Conservation (phyloP, 1,284 basidiomycete genomes). For the Amylostereum areolatum region DNA sequence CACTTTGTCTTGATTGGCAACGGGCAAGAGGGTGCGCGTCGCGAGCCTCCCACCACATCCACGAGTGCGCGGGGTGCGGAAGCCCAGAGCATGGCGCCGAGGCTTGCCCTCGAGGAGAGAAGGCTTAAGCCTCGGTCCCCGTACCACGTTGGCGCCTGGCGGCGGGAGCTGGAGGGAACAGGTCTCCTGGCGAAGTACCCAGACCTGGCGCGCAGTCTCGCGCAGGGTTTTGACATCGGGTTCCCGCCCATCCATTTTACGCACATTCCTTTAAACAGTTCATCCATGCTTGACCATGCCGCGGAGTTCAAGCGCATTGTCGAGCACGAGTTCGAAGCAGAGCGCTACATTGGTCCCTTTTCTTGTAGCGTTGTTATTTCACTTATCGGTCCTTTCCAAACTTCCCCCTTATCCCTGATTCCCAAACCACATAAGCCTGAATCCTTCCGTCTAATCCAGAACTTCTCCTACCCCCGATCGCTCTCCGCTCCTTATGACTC, state of each 20-base stretch:
- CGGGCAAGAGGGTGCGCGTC: slow-evolving; percentile 9
- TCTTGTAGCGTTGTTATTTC: slow-evolving; percentile 18
- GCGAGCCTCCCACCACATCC: slow-evolving; percentile 6
- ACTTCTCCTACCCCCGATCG: slow-evolving; percentile 31
- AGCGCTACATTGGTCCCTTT: slow-evolving; percentile 27
- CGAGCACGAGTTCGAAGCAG: slow-evolving; percentile 16
- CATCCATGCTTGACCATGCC: slow-evolving; percentile 8
- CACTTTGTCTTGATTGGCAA: slow-evolving; percentile 18
- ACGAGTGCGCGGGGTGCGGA: slow-evolving; percentile 23
- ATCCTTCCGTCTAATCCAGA: slow-evolving; percentile 26
- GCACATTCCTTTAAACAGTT: slow-evolving; percentile 21
- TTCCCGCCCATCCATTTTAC: slow-evolving; percentile 16
- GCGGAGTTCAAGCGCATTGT: slow-evolving; percentile 14
- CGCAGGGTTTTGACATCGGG: slow-evolving; percentile 18
- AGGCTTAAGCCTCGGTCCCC: slow-evolving; percentile 13
- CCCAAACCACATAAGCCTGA: slow-evolving; percentile 19
- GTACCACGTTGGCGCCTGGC: slow-evolving; percentile 18
- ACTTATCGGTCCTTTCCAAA: slow-evolving; percentile 31
- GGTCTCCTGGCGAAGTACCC: slow-evolving; percentile 17
- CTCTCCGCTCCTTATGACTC: slow-evolving; percentile 15
- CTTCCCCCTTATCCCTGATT: slow-evolving; percentile 29
- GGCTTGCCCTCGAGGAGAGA: slow-evolving; percentile 18
- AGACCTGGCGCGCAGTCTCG: slow-evolving; percentile 4
- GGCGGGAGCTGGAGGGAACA: slow-evolving; percentile 6
- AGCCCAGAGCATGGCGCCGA: slow-evolving; percentile 14